Conservation (phyloP, 257 asterid genomes). For the Solanum medicagineum region DNA sequence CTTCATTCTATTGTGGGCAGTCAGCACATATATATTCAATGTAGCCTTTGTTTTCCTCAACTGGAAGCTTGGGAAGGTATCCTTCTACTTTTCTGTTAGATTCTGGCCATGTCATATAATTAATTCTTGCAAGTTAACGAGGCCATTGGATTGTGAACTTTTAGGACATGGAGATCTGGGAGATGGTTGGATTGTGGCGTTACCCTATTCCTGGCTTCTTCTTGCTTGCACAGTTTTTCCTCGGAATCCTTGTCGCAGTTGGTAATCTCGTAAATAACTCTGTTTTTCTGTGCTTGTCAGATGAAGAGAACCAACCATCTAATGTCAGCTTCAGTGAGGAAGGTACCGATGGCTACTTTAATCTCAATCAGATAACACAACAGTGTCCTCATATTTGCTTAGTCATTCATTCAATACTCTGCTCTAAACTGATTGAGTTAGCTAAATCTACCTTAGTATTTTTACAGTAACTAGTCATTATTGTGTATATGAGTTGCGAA, state of each 20-base stretch:
- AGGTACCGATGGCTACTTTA: conserved; percentile 33
- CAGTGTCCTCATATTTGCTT: neutral
- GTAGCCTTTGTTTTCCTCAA: conserved; percentile 80
- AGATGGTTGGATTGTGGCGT: conserved; percentile 97
- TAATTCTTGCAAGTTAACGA: conserved; percentile 6
- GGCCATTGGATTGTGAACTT: conserved; percentile 5
- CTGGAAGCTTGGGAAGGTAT: conserved; percentile 85
- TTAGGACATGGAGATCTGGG: conserved; percentile 99
- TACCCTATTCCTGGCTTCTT: conserved; percentile 97
- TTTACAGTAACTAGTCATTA: neutral
- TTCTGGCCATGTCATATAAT: neutral
- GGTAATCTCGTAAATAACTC: conserved; percentile 94
- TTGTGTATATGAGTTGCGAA: neutral
- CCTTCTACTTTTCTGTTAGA: conserved; percentile 9
- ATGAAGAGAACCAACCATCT: conserved; percentile 54
- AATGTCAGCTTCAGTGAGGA: conserved; percentile 52
- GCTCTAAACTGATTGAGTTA: neutral
- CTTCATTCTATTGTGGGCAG: conserved; percentile 99
- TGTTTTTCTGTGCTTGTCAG: conserved; percentile 62
- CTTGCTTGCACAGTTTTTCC: conserved; percentile 90
- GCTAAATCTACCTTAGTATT: neutral
- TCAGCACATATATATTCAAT: conserved; percentile 87
- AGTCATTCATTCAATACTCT: neutral
- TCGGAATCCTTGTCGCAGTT: conserved; percentile 93
- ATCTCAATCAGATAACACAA: conserved; percentile 1